Percentiles rank a stretch among this genome's conserved stretches.
Conservation (phyloP, 805 yeast species). For the Schizosaccharomyces octosporus region DNA sequence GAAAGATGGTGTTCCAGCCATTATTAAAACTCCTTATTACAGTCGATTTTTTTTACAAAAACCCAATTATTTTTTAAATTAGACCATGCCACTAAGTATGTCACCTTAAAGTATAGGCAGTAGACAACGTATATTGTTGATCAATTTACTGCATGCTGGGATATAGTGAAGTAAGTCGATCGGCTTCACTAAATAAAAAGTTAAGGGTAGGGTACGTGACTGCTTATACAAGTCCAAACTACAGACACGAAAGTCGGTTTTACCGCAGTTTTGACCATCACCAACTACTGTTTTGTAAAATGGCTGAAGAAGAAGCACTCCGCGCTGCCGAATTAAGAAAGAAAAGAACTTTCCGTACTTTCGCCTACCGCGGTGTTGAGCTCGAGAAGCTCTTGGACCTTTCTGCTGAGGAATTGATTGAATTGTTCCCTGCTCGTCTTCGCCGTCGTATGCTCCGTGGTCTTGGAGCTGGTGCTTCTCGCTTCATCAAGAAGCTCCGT, state of each 20-base stretch:
- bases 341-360: slow-evolving; percentile 14
- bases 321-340: slow-evolving; percentile 2
- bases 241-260: background rate
- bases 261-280: background rate
- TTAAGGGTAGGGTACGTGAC: background rate
- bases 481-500: slow-evolving; percentile 90
- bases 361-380: slow-evolving; percentile 97
- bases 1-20: background rate
- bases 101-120: background rate
- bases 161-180: background rate
- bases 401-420: slow-evolving; percentile 89
- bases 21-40: background rate
- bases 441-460: slow-evolving; percentile 99
- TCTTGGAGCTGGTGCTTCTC: slow-evolving; percentile 81
- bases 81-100: background rate
- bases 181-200: background rate
- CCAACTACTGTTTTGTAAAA: background rate
- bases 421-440: slow-evolving; percentile 93
- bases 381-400: slow-evolving; percentile 78
- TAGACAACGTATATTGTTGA: background rate
- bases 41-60: too few species aligned
- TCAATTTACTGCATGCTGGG: background rate
- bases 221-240: background rate
- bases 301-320: slow-evolving; percentile 1
- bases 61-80: too few species aligned